Evolutionary conservation across 2,329 filamentous ascomycete genomes (phyloP).

Genomic region (Pyricularia grisea): DNA sequence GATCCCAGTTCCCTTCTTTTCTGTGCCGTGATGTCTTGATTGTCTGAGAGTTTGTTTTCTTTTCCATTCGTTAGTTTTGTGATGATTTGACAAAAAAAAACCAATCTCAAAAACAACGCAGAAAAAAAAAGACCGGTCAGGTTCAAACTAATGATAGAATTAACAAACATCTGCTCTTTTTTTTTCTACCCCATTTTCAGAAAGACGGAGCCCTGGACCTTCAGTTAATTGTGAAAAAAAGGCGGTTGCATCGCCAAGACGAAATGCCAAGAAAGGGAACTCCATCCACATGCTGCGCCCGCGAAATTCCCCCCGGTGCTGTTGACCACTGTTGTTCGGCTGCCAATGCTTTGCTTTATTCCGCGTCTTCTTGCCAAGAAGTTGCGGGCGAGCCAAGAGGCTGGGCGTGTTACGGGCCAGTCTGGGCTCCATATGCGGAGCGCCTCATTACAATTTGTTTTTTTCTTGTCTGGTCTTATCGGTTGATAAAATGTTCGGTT

Average conservation of each 20-base stretch:
- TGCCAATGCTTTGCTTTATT: not conserved
- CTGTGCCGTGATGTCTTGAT: not conserved
- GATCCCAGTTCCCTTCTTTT: not conserved
- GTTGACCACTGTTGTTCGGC: not conserved
- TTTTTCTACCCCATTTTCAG: not conserved
- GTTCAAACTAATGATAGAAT: not conserved
- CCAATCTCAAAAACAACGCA: not conserved
- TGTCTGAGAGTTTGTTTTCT: not conserved
- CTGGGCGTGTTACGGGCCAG: constrained; percentile 1
- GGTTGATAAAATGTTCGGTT: not conserved
- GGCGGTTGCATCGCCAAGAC: not conserved
- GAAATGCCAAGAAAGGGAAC: not conserved
- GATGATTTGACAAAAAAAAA: not conserved
- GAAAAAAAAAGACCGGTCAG: not conserved
- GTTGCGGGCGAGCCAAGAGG: not conserved
- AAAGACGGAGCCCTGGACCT: not conserved
- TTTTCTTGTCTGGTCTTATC: not conserved
- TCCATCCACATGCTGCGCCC: not conserved
- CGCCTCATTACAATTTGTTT: not conserved
- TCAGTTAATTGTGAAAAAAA: not conserved
- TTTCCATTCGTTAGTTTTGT: not conserved
- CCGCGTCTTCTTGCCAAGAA: not conserved
- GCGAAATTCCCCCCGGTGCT: not conserved
- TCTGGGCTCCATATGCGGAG: not conserved
- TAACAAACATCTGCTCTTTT: not conserved